These are phyloP conservation scores for Symmetrospora coprosmae DNA, from an alignment of 768 basidiomycete species.

Conservation along the genomic window DNA sequence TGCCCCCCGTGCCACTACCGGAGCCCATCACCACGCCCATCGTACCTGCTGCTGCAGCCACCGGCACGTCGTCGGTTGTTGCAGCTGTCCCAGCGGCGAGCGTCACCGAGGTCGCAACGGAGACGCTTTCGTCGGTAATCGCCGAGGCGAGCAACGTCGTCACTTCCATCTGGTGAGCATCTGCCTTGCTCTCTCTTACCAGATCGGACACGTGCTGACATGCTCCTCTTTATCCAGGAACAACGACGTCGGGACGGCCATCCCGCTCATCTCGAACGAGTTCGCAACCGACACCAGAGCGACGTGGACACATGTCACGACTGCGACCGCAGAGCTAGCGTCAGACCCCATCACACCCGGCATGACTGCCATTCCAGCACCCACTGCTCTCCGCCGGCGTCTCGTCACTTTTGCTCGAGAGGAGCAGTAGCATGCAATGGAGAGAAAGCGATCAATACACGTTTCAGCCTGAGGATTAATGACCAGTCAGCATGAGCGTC, in stretches of 20 bases:
- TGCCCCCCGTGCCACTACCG: background rate
- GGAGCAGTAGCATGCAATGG: too few species aligned
- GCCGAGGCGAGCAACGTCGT: constrained; percentile 22
- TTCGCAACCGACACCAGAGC: constrained; percentile 11
- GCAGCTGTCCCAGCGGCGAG: too few species aligned
- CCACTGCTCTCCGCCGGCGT: too few species aligned
- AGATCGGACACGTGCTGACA: background rate
- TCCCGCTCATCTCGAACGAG: constrained; percentile 24
- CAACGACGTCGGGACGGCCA: constrained; percentile 25
- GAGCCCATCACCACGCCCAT: background rate
- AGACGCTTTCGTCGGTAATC: background rate
- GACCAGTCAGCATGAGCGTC: too few species aligned
- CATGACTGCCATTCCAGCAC: too few species aligned
- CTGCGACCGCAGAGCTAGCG: too few species aligned
- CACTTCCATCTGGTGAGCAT: constrained; percentile 24
- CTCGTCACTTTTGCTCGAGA: too few species aligned
- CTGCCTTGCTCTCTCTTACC: background rate
- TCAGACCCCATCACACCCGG: too few species aligned
- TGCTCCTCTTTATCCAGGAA: constrained; percentile 5
- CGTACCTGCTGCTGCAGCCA: background rate
- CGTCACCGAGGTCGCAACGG: background rate
- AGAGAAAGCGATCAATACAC: too few species aligned
- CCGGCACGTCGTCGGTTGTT: too few species aligned
- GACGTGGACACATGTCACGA: constrained; percentile 22
- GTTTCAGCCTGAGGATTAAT: too few species aligned